Evolutionary conservation across 1,284 basidiomycete genomes (phyloP).

Genomic region (Grifola frondosa): DNA sequence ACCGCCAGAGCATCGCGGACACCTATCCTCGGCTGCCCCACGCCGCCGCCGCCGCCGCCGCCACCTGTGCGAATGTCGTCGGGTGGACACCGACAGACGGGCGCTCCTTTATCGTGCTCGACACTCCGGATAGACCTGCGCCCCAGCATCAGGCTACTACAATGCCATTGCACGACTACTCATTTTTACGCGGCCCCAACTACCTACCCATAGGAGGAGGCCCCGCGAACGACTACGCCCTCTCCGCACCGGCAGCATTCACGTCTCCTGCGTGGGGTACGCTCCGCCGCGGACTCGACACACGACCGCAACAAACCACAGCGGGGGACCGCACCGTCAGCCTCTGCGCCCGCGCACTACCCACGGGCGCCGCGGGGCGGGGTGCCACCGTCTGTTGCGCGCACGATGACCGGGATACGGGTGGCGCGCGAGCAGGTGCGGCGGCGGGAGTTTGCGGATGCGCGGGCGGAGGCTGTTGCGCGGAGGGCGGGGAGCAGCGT

Average conservation of each 20-base stretch:
- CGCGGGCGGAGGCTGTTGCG: neutral
- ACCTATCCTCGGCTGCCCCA: no score
- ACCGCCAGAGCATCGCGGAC: no score
- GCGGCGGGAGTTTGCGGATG: neutral
- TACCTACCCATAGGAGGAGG: no score
- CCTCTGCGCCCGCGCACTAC: neutral
- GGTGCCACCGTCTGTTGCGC: constrained; percentile 9
- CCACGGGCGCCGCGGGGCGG: constrained; percentile 9
- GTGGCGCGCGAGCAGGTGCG: constrained; percentile 11
- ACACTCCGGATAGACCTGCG: neutral
- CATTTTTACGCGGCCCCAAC: no score
- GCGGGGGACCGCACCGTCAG: neutral
- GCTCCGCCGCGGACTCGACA: no score
- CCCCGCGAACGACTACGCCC: no score
- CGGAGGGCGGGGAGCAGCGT: neutral
- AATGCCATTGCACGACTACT: neutral
- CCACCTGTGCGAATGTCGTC: no score
- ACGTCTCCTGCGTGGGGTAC: no score
- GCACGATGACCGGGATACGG: constrained; percentile 11
- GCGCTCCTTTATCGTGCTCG: neutral
- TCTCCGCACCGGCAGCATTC: no score
- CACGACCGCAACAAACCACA: neutral
- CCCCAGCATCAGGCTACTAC: neutral
- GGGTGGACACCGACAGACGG: neutral
- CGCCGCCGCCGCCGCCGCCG: no score